Evolutionary conservation across 2,329 filamentous ascomycete genomes (phyloP).

Genomic region (Talaromyces sp.): DNA sequence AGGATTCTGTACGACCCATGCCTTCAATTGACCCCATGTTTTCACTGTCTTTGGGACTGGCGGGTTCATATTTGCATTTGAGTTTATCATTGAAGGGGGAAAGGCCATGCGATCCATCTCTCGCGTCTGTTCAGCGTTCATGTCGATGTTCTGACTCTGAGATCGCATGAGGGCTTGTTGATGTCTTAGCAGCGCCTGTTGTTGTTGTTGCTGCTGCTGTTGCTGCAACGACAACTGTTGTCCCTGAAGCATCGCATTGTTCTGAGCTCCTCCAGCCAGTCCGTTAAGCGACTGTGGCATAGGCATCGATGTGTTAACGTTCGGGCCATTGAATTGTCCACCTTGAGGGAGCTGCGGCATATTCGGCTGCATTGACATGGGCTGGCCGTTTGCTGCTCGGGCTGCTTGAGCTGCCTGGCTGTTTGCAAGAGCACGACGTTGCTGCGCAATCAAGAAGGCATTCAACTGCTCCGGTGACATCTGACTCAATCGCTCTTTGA

Average conservation of each 20-base stretch:
- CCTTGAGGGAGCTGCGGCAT: slow-evolving; percentile 34
- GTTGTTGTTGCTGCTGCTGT: slow-evolving; percentile 29
- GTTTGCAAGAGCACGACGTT: slow-evolving; percentile 30
- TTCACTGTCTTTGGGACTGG: slow-evolving; percentile 50
- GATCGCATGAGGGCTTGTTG: slow-evolving; percentile 34
- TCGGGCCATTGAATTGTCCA: slow-evolving; percentile 34
- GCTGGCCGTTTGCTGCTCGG: slow-evolving; percentile 31
- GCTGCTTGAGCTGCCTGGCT: slow-evolving; percentile 27
- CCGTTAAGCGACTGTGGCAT: slow-evolving; percentile 34
- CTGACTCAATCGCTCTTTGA: slow-evolving; percentile 35
- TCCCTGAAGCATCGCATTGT: slow-evolving; percentile 35
- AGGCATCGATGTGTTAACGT: slow-evolving; percentile 34
- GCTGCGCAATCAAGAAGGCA: slow-evolving; percentile 33
- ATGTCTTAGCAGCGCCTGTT: slow-evolving; percentile 27
- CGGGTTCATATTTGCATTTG: slow-evolving; percentile 29
- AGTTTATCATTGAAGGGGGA: slow-evolving; percentile 34
- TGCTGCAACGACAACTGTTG: slow-evolving; percentile 33
- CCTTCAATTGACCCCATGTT: slow-evolving; percentile 56
- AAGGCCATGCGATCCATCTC: slow-evolving; percentile 43
- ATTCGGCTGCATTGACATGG: slow-evolving; percentile 30
- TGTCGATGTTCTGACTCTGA: slow-evolving; percentile 33
- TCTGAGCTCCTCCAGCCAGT: slow-evolving; percentile 28
- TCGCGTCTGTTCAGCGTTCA: slow-evolving; percentile 40
- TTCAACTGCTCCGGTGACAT: slow-evolving; percentile 37
- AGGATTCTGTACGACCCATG: slow-evolving; percentile 49